Base-by-base conservation (phyloP, 2,329 filamentous ascomycete species). In the Dothideomycetidae sp. region DNA sequence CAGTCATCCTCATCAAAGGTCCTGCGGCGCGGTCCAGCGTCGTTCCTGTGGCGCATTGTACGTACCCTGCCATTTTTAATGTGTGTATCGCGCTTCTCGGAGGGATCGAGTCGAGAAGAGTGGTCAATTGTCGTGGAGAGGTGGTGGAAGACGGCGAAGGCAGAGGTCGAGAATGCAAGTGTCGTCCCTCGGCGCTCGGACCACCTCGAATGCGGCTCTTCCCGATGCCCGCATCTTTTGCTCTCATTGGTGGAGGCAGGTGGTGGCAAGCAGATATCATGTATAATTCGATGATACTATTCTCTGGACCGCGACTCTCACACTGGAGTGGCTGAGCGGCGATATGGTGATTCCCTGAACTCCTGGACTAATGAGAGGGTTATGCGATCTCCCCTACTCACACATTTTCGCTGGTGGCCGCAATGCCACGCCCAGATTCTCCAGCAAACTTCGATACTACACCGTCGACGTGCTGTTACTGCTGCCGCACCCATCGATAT, bases 401-500 rank as follows among this genome's bases (percentile, higher is more conserved):
- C 36, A 38, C 30, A 38, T 33, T 38, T 38, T 11, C 36, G 36
- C 14, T 38, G 36, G 36, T 38, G 36, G 36, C 36, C 36, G 28
- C 36, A 30, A 21, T 18, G 29, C 18, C 15, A 11, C 28, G 7
- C 10, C 13, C 5, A 12, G 7, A 7, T 26, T n/a, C n/a, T 26
- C 7, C 21, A 26, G 7, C 21, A 26, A 26, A 26, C 7, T 26
- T 7, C n/a, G 21, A n/a, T 26, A 26, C 21, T n/a, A 26, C 7
- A 26, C 7, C 21, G n/a, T 26, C 21, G 21, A 26, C 7, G n/a
- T n/a, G n/a, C n/a, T n/a, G 7, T 26, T 7, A n/a, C 21, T 7
- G 21, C 21, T 26, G 21, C 21, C 21, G n/a, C 21, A 26, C 21
- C 7, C n/a, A 7, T 26, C 21, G 21, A 26, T n/a, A 7, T 26